phyloP scores from a whole-genome alignment of 2,329 filamentous ascomycete species.

The Fusarium continuum region DNA sequence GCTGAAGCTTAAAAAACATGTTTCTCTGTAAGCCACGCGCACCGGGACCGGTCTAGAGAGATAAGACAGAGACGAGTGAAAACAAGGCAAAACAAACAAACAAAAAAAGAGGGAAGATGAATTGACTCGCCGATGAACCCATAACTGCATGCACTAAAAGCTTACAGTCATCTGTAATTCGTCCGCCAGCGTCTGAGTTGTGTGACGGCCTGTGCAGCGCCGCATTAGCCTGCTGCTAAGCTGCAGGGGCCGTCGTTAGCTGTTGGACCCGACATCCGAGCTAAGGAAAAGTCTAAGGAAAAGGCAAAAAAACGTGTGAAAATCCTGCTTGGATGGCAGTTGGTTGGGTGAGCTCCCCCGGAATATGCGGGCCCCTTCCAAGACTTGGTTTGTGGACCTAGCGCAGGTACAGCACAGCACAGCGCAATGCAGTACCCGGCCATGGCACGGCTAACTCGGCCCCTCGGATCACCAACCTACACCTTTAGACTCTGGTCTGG shows the following conservation, averaged over 20 bases:
- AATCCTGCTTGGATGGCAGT: neutral
- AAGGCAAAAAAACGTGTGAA: neutral
- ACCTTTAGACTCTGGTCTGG: too few species aligned
- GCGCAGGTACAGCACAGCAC: slow-evolving; percentile 13
- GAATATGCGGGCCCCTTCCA: neutral
- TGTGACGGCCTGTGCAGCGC: slow-evolving; percentile 9
- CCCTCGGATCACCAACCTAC: slow-evolving; percentile 9
- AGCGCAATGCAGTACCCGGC: neutral
- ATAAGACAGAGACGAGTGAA: neutral
- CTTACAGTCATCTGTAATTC: neutral
- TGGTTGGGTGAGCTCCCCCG: neutral
- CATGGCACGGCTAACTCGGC: slow-evolving; percentile 19
- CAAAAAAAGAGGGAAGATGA: neutral
- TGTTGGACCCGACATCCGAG: slow-evolving; percentile 2
- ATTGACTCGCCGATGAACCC: neutral
- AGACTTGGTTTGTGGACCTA: neutral
- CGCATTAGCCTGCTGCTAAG: slow-evolving; percentile 26
- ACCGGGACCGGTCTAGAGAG: neutral
- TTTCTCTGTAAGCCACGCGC: neutral
- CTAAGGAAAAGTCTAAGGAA: neutral
- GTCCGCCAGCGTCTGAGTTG: neutral
- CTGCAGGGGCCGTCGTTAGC: slow-evolving; percentile 21
- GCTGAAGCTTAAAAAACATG: slow-evolving; percentile 15
- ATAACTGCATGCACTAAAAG: slow-evolving; percentile 3
- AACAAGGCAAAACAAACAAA: slow-evolving; percentile 1